Percentiles rank a stretch among this genome's conserved stretches.
Evolutionary conservation across 148 eudicot species (phyloP).

Genomic region (Polygonum maritimum): DNA sequence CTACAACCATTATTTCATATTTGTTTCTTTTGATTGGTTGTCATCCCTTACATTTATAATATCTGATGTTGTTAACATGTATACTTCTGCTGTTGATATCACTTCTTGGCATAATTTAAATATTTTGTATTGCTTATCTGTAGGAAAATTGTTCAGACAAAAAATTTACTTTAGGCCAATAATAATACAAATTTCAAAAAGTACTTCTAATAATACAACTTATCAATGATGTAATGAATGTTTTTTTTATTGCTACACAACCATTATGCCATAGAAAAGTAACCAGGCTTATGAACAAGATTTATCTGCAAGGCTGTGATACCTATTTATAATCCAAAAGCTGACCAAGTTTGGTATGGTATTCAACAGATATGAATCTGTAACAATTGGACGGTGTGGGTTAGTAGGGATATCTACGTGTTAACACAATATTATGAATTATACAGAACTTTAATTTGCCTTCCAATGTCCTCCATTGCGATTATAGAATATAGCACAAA

Average conservation of each 20-base stretch:
- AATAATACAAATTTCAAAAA: background rate
- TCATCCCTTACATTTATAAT: background rate
- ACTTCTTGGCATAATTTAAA: background rate
- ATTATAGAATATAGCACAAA: background rate
- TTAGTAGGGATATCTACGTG: background rate
- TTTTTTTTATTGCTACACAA: background rate
- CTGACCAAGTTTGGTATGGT: background rate
- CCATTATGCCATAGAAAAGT: background rate
- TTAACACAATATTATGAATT: background rate
- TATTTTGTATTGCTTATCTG: background rate
- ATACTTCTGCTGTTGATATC: background rate
- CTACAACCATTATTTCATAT: background rate
- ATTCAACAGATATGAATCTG: background rate
- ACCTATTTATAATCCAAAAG: background rate
- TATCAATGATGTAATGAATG: background rate
- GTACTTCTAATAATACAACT: background rate
- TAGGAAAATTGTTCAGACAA: background rate
- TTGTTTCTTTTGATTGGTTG: background rate
- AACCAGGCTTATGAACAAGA: background rate
- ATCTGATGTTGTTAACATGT: background rate
- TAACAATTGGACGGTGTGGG: background rate
- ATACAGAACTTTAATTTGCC: background rate
- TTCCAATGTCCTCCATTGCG: background rate
- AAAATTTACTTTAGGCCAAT: background rate
- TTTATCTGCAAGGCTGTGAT: background rate